These are phyloP conservation scores for Ophiocordyceps robertsii DNA, from an alignment of 2,329 filamentous ascomycete genomes.

Conservation along the genomic window DNA sequence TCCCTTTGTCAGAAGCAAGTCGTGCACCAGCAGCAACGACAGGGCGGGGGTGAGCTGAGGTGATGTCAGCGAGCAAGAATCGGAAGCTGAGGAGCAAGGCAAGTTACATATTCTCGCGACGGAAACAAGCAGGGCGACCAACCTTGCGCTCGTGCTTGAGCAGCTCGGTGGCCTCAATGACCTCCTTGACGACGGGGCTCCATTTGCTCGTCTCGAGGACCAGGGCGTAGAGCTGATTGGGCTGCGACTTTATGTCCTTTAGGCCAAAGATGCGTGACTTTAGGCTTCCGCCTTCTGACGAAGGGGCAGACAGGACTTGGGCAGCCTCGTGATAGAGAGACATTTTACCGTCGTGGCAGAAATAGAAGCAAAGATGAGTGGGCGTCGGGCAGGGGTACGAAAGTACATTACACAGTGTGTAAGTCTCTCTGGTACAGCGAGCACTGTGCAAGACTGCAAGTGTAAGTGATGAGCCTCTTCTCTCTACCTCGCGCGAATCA, in stretches of 20 bases:
- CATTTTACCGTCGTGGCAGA: conserved; percentile 36
- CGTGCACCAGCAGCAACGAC: conserved; percentile 72
- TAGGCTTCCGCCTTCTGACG: conserved; percentile 55
- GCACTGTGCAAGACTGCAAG: too few relatives aligned
- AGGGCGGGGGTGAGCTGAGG: conserved; percentile 64
- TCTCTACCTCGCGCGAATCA: too few relatives aligned
- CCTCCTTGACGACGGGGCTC: conserved; percentile 72
- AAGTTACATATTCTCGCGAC: too few relatives aligned
- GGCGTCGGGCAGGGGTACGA: too few relatives aligned
- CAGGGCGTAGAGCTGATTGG: conserved; percentile 75
- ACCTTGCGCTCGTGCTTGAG: conserved; percentile 78
- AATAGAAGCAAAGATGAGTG: too few relatives aligned
- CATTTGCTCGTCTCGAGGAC: conserved; percentile 83
- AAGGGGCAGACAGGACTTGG: conserved; percentile 50
- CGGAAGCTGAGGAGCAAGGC: not conserved
- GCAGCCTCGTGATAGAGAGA: conserved; percentile 92
- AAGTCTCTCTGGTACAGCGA: too few relatives aligned
- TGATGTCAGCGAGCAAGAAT: not conserved
- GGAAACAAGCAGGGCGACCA: conserved; percentile 6
- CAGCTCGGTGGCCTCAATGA: conserved; percentile 71
- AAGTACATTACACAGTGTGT: too few relatives aligned
- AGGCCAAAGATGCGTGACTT: conserved; percentile 74
- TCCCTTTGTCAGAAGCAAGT: conserved; percentile 66
- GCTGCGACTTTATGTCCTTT: conserved; percentile 61
- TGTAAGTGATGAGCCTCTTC: too few relatives aligned